Evolutionary conservation across 1,139 yeast genomes (phyloP).

Genomic region (Lodderomyces pseudojiufengensis): DNA sequence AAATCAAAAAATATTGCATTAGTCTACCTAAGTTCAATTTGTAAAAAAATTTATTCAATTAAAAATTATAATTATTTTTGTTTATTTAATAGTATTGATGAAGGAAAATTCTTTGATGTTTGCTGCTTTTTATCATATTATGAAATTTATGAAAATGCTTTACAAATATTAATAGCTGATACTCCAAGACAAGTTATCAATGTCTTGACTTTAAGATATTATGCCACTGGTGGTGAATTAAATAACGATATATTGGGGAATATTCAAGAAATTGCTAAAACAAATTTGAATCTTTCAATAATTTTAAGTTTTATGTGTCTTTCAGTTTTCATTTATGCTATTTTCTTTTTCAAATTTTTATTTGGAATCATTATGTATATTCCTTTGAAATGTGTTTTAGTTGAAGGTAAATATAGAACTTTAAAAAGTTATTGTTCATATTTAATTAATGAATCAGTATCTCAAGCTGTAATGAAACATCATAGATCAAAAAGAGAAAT

Average conservation of each 20-base stretch:
- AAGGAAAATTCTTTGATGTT: constrained; percentile 64
- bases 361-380: constrained; percentile 54
- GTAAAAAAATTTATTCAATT: constrained; percentile 56
- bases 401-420: constrained; percentile 29
- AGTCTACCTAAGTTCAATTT: constrained; percentile 65
- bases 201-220: constrained; percentile 62
- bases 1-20: constrained; percentile 64
- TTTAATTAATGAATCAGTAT: constrained; percentile 54
- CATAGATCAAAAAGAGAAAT: constrained; percentile 40
- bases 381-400: constrained; percentile 52
- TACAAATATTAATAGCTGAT: constrained; percentile 67
- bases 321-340: constrained; percentile 71
- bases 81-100: constrained; percentile 64
- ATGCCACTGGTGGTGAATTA: constrained; percentile 46
- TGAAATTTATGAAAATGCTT: constrained; percentile 59
- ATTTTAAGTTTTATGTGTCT: constrained; percentile 71
- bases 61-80: constrained; percentile 65
- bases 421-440: constrained; percentile 59
- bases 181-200: constrained; percentile 88
- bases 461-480: constrained; percentile 45
- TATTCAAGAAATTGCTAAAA: constrained; percentile 54
- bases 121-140: constrained; percentile 64
- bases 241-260: constrained; percentile 48
- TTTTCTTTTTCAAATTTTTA: constrained; percentile 59
- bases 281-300: constrained; percentile 63